Evolutionary conservation across 2,329 filamentous ascomycete genomes (phyloP).

Genomic region (Atkinsonella texensis): DNA sequence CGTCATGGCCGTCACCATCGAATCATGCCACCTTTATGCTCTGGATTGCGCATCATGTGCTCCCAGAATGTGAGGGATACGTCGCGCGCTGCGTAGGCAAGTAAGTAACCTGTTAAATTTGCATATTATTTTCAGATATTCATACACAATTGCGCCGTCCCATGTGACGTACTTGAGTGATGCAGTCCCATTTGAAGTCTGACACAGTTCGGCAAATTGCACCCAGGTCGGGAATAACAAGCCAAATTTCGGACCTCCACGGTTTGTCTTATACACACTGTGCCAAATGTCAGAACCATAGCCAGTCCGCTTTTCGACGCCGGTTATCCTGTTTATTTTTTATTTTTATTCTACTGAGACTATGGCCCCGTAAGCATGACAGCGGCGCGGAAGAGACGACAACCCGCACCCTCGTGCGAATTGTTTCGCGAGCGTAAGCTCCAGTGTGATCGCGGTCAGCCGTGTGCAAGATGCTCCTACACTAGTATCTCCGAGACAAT

Average conservation of each 20-base stretch:
- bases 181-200: slow-evolving; percentile 4
- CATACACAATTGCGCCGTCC: too few relatives aligned
- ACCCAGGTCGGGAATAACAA: neutral
- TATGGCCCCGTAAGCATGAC: neutral
- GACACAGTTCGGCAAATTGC: neutral
- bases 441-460: neutral
- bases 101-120: slow-evolving; percentile 12
- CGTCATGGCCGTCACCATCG: slow-evolving; percentile 14
- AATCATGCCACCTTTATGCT: slow-evolving; percentile 16
- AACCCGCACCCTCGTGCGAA: slow-evolving; percentile 2
- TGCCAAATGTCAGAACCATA: neutral
- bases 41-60: slow-evolving; percentile 14
- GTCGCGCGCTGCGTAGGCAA: slow-evolving; percentile 17
- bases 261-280: neutral
- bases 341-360: too few relatives aligned
- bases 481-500: neutral
- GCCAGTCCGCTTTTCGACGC: too few relatives aligned
- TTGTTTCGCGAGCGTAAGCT: slow-evolving; percentile 1
- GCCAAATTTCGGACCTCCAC: neutral
- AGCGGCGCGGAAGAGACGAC: neutral
- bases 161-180: slow-evolving; percentile 14
- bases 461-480: neutral
- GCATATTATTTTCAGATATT: too few relatives aligned
- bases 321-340: too few relatives aligned
- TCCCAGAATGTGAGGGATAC: slow-evolving; percentile 21